Base-by-base conservation (phyloP, 768 basidiomycete genomes). In the Kwoniella bestiolae region DNA sequence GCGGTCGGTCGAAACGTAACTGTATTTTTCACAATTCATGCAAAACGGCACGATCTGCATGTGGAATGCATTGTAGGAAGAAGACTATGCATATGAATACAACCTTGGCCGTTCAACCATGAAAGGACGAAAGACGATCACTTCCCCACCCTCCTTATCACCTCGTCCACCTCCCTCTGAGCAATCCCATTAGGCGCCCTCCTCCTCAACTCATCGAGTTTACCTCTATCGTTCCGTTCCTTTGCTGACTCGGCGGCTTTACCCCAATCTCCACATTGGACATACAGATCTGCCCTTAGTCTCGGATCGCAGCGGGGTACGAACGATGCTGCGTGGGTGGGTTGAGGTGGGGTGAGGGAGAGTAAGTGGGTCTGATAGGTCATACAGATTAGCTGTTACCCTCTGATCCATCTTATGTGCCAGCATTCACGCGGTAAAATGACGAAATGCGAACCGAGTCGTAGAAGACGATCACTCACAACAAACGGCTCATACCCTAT, bases 221-320 rank as follows among this genome's bases (percentile, higher is more conserved):
- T 90, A 6, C 85, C 86, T 80, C 89, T 90, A 78, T 99, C 93
- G 0, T 88, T 88, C 28, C 91, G 84, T 56, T 94, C 92, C 80
- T 92, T 95, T 80, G 92, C 95, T 50, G 92, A 91, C 75, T 86
- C 88, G 1, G 90, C 94, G 0, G 94, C 94, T 77, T 86, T 83
- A 41, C 88, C 86, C 92, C 92, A 96, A 61, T 96, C 95, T 2
- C 90, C 90, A 73, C 93, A 96, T 67, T 88, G 85, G 25, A 94
- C 89, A 74, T 92, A 99, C 45, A 99, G 82, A 63, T 97, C 94
- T 3, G 90, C 87, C 25, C 93, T 85, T 70, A 87, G 88, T 26
- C 87, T 88, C 0, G 88, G 84, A 77, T 98, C 96, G 74, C 95
- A 98, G 29, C 88, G 87, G 2, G 88, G 81, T 23, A 98, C 91